phyloP scores from a whole-genome alignment of 2,329 filamentous ascomycete species.

The Apiospora sp. region DNA sequence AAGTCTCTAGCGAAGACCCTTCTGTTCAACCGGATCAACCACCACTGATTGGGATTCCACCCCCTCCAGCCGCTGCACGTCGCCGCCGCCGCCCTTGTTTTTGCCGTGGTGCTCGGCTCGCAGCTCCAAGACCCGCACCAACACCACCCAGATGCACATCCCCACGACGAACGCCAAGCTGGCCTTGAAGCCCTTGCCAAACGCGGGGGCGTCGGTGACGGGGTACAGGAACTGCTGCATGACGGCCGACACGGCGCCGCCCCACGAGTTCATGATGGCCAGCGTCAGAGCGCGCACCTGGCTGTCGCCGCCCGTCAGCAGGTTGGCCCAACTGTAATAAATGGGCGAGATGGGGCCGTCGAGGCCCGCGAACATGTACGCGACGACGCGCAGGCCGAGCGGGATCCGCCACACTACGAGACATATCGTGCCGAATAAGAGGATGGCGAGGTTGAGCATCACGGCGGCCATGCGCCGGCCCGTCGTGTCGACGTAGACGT shows the following conservation, averaged over 20 bases:
- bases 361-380: conserved; percentile 46
- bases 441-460: conserved; percentile 40
- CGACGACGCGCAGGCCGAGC: conserved; percentile 42
- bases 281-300: conserved; percentile 46
- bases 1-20: conserved; percentile 4
- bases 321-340: conserved; percentile 47
- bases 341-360: conserved; percentile 47
- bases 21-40: background rate
- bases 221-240: conserved; percentile 46
- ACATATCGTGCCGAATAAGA: conserved; percentile 43
- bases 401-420: conserved; percentile 44
- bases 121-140: conserved; percentile 34
- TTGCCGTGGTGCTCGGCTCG: conserved; percentile 21
- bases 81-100: background rate
- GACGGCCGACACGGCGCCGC: conserved; percentile 40
- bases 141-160: conserved; percentile 37
- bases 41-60: background rate
- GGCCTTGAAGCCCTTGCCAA: conserved; percentile 39
- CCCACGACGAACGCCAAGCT: conserved; percentile 39
- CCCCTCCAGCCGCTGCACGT: background rate
- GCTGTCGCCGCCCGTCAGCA: conserved; percentile 42
- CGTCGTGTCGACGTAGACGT: conserved; percentile 42
- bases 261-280: conserved; percentile 46
- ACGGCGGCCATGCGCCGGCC: conserved; percentile 43
- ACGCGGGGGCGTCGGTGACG: conserved; percentile 43